Conservation (phyloP, 2,329 filamentous ascomycete species). For the Apiospora aurea region DNA sequence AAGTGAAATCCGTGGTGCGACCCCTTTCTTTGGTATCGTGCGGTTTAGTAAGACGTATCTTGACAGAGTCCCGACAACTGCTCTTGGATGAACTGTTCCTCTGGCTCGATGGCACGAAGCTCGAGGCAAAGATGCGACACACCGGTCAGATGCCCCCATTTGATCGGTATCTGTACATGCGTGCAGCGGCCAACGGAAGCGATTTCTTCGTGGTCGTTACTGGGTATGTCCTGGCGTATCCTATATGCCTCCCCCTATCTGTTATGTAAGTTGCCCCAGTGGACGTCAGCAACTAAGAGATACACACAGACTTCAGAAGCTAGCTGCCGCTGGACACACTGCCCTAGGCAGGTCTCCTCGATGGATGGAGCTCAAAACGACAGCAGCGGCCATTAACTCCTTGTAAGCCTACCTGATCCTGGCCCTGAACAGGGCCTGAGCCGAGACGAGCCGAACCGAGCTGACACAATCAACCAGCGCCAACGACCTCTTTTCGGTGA, state of each 20-base stretch:
- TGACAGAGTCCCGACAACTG: not conserved
- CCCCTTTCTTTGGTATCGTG: too few relatives aligned
- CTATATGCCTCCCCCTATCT: not conserved
- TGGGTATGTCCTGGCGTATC: not conserved
- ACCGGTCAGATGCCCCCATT: not conserved
- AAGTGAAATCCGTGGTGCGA: not conserved
- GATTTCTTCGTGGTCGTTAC: constrained; percentile 14
- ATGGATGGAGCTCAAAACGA: not conserved
- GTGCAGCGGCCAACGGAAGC: constrained; percentile 2
- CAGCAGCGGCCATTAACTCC: not conserved
- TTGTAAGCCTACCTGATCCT: not conserved
- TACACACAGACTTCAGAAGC: not conserved
- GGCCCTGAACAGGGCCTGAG: not conserved
- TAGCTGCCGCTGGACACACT: not conserved
- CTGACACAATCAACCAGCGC: not conserved
- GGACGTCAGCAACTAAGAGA: not conserved
- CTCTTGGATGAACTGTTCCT: constrained; percentile 11
- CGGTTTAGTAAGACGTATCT: not conserved
- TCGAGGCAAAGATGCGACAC: not conserved
- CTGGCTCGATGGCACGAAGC: constrained; percentile 5
- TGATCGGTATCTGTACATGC: not conserved
- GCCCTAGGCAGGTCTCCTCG: not conserved
- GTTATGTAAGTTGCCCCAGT: not conserved
- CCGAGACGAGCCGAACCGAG: not conserved
- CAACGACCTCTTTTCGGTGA: constrained; percentile 17